Conservation (phyloP, 2,329 filamentous ascomycete genomes). For the Lasiodiplodia theobromae region DNA sequence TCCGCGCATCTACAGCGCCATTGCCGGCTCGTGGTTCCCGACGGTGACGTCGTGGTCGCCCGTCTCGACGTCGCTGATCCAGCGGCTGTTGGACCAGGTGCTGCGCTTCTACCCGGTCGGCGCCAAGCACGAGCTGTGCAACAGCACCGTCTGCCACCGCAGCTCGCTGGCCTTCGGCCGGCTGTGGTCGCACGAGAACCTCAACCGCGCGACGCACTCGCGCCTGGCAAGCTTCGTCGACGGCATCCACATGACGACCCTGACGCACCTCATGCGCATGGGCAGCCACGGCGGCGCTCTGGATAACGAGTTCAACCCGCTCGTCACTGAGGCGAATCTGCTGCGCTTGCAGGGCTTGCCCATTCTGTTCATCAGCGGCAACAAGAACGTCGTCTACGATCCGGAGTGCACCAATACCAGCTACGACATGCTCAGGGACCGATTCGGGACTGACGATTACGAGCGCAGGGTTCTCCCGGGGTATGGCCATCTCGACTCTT, state of each 20-base stretch:
- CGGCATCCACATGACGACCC: conserved; percentile 66
- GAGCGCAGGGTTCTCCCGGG: conserved; percentile 59
- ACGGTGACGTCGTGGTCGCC: background rate
- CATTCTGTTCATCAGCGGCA: conserved; percentile 33
- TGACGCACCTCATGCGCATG: conserved; percentile 64
- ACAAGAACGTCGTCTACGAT: conserved; percentile 61
- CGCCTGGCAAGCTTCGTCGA: conserved; percentile 68
- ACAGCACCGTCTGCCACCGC: conserved; percentile 68
- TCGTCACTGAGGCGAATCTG: conserved; percentile 31
- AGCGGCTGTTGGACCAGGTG: conserved; percentile 47
- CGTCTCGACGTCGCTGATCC: background rate
- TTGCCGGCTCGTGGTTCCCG: background rate
- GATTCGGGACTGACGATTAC: conserved; percentile 60
- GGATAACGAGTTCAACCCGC: background rate
- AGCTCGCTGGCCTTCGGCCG: conserved; percentile 66
- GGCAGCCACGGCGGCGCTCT: conserved; percentile 43
- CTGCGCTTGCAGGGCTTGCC: conserved; percentile 31
- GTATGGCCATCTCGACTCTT: conserved; percentile 26
- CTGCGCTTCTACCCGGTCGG: conserved; percentile 65
- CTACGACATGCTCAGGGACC: conserved; percentile 61
- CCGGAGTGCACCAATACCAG: conserved; percentile 61
- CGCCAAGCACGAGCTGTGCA: conserved; percentile 63
- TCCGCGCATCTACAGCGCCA: background rate
- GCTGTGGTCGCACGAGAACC: conserved; percentile 68
- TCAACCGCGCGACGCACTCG: conserved; percentile 70